Conservation (phyloP, 1,139 yeast species). For the Pichia sp. region DNA sequence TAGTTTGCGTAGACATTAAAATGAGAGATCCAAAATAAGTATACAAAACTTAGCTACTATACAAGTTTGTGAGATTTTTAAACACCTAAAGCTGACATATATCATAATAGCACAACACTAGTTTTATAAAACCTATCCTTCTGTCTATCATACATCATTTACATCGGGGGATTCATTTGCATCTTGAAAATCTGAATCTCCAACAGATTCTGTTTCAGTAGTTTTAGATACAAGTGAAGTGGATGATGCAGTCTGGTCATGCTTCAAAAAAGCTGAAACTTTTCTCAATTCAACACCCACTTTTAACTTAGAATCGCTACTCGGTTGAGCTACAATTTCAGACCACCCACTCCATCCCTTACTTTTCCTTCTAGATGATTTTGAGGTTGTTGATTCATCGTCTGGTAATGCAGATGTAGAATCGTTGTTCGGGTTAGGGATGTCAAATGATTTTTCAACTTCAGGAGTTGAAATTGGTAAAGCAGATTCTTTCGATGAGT, state of each 20-base stretch:
- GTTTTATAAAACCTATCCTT: too few relatives aligned
- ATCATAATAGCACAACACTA: too few relatives aligned
- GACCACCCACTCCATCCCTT: conserved; percentile 13
- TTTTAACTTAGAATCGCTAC: not conserved
- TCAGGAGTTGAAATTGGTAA: not conserved
- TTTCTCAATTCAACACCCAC: not conserved
- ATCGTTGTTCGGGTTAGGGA: not conserved
- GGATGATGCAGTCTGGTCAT: too few relatives aligned
- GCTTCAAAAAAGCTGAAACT: too few relatives aligned
- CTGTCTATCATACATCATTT: too few relatives aligned
- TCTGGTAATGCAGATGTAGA: not conserved
- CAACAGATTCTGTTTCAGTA: not conserved
- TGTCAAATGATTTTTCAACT: not conserved
- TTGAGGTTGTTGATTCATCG: not conserved
- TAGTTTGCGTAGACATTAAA: too few relatives aligned
- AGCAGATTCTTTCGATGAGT: not conserved
- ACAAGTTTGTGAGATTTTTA: too few relatives aligned
- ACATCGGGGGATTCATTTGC: not conserved
- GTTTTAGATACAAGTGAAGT: not conserved
- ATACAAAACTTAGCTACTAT: too few relatives aligned
- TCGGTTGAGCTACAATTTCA: conserved; percentile 6
- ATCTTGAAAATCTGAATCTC: not conserved
- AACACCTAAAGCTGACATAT: too few relatives aligned
- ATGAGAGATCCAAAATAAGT: too few relatives aligned
- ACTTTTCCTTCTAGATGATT: not conserved